phyloP scores from a whole-genome alignment of 331 rosid genomes.

The Saraca asoca region DNA sequence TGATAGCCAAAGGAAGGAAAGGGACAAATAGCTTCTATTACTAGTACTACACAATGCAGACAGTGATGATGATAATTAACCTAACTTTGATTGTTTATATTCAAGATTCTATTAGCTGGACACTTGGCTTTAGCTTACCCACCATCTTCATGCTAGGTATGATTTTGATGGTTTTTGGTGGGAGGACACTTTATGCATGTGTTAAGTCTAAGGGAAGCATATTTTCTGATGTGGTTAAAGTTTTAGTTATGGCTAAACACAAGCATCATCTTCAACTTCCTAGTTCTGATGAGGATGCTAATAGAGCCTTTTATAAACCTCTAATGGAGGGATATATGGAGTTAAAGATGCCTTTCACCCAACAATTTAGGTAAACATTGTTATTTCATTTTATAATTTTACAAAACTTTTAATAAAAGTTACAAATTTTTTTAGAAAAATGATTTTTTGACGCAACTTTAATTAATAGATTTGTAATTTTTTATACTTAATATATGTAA shows the following conservation, averaged over 20 bases:
- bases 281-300: background rate
- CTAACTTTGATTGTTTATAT: slow-evolving; percentile 62
- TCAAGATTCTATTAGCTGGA: slow-evolving; percentile 71
- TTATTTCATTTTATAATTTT: no score
- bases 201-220: slow-evolving; percentile 55
- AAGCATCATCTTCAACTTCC: slow-evolving; percentile 46
- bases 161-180: slow-evolving; percentile 36
- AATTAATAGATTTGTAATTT: no score
- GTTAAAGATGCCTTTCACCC: slow-evolving; percentile 46
- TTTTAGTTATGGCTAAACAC: slow-evolving; percentile 57
- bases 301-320: slow-evolving; percentile 45
- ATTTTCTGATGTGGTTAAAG: slow-evolving; percentile 46
- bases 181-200: slow-evolving; percentile 43
- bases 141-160: slow-evolving; percentile 37
- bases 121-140: slow-evolving; percentile 60
- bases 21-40: slow-evolving; percentile 62
- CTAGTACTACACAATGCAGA: slow-evolving; percentile 58
- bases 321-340: slow-evolving; percentile 29
- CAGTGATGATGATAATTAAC: slow-evolving; percentile 44
- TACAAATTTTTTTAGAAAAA: no score
- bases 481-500: no score
- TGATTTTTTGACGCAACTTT: no score
- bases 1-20: slow-evolving; percentile 47
- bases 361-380: slow-evolving; percentile 48
- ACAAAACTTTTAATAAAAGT: no score